Base-by-base conservation (phyloP, 345 rosid species). In the Lepidium africanum region DNA sequence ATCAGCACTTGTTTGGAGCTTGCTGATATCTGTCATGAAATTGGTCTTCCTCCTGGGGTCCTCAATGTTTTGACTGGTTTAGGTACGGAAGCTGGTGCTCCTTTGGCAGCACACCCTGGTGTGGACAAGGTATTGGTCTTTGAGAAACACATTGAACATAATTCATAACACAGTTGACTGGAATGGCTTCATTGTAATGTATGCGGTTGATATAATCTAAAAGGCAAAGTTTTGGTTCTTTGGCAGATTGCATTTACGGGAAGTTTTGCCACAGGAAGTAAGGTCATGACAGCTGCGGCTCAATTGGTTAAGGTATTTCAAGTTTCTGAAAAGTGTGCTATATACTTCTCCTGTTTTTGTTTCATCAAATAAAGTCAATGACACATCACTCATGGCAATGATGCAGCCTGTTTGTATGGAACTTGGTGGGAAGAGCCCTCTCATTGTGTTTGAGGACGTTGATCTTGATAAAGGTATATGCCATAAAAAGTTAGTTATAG, bases 1-100 rank as follows among this genome's bases (percentile, higher is more conserved):
- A 74, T 52, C 85, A 91, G 97, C 27, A 94, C 99, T 69, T 91
- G 96, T 83, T 91, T 94, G 82, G 99, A 94, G 86, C 87, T 94
- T 57, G 99, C 85, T 77, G 95, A 86, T 42, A 80, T 94, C 35
- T 91, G 95, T 72, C 81, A 69, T 35, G 97, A 91, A 77, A 95
- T 77, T 65, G 90, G 91, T 76, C 98, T 93, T 74, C 98, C 97
- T 69, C 82, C 91, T 61, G 98, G 98, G n/a, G 91, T 93, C 55
- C 80, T 93, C 73, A 93, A 93, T 71, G 76, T 93, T 77, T 52
- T 93, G 72, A 86, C 96, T 63, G 98, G 98, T 60, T 78, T 86
- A 51, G 98, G 98, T 70, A 76, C 85, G 27, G 98, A 91, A 80
- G 96, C 96, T 71, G 98, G 97, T 66, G 98, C 86, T 77, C 85